Conservation (phyloP, 2,329 filamentous ascomycete species). For the Paraphoma sp. region DNA sequence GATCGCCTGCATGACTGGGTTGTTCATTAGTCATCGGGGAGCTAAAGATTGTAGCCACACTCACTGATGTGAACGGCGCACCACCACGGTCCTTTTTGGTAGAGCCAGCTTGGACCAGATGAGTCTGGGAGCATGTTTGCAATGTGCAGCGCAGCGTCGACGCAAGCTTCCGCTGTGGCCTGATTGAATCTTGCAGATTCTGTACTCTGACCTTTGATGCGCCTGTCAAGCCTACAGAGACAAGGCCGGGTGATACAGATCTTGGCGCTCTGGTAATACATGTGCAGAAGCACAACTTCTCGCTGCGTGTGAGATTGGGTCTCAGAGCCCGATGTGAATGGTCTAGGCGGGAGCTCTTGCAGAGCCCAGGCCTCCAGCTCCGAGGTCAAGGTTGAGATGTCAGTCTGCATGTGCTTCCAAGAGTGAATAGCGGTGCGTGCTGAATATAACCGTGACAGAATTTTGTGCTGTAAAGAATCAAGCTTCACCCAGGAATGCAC, state of each 20-base stretch:
- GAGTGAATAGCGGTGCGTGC: conserved; percentile 37
- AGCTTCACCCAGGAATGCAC: conserved; percentile 26
- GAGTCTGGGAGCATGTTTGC: conserved; percentile 38
- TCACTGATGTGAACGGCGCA: conserved; percentile 37
- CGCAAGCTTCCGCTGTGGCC: conserved; percentile 38
- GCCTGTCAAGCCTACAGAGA: conserved; percentile 43
- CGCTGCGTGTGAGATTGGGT: conserved; percentile 6
- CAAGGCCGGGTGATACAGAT: conserved; percentile 49
- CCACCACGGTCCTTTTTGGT: conserved; percentile 47
- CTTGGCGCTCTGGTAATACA: conserved; percentile 42
- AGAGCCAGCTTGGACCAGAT: conserved; percentile 23
- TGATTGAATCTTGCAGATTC: conserved; percentile 38
- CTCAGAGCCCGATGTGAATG: conserved; percentile 2
- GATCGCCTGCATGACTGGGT: conserved; percentile 47
- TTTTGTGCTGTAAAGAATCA: conserved; percentile 22
- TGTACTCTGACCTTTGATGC: conserved; percentile 39
- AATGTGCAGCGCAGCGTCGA: conserved; percentile 43
- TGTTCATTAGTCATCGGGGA: neutral
- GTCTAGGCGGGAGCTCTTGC: conserved; percentile 27
- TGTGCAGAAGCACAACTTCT: conserved; percentile 22
- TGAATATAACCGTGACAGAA: conserved; percentile 43
- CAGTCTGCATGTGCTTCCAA: conserved; percentile 40
- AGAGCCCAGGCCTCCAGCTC: conserved; percentile 38
- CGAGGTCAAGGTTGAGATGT: conserved; percentile 30
- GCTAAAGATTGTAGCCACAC: neutral